phyloP scores from a whole-genome alignment of 805 yeast species.

The Candida odintsovae region DNA sequence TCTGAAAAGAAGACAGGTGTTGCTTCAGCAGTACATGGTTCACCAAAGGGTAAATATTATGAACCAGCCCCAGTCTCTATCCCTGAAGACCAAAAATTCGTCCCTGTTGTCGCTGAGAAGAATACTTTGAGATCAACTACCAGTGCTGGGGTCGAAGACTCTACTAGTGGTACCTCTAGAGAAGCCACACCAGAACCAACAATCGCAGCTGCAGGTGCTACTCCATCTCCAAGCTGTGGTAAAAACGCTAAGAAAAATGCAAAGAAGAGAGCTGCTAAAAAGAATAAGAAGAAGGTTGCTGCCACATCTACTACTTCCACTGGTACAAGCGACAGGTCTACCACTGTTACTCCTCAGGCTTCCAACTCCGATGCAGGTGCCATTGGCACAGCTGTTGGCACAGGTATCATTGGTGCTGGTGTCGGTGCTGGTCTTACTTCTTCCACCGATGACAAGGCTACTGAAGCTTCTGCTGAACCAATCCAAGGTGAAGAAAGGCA shows the following conservation, averaged over 20 bases:
- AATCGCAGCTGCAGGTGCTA: not conserved
- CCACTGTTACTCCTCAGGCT: not conserved
- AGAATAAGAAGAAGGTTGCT: slow-evolving; percentile 14
- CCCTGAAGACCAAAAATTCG: slow-evolving; percentile 9
- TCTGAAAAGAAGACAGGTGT: not conserved
- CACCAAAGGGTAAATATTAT: slow-evolving; percentile 1
- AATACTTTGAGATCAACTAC: not conserved
- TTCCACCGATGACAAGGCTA: not conserved
- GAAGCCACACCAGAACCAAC: slow-evolving; percentile 13
- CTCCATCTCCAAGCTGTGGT: slow-evolving; percentile 1
- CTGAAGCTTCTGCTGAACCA: not conserved
- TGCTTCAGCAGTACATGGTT: not conserved
- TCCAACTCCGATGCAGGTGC: slow-evolving; percentile 1
- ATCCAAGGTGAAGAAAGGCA: not conserved
- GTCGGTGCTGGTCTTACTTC: not conserved
- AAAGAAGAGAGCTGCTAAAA: slow-evolving; percentile 18
- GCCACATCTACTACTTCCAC: slow-evolving; percentile 6
- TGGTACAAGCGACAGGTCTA: not conserved
- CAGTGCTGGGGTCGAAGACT: not conserved
- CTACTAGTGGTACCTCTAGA: slow-evolving; percentile 5
- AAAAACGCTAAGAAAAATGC: slow-evolving; percentile 19
- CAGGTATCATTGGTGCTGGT: not conserved
- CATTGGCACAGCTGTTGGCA: not conserved
- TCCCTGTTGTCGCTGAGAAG: slow-evolving; percentile 1
- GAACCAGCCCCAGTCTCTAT: slow-evolving; percentile 8